Evolutionary conservation across 371 early-diverging fungal genomes (phyloP).

Genomic region (Smittium culicis): DNA sequence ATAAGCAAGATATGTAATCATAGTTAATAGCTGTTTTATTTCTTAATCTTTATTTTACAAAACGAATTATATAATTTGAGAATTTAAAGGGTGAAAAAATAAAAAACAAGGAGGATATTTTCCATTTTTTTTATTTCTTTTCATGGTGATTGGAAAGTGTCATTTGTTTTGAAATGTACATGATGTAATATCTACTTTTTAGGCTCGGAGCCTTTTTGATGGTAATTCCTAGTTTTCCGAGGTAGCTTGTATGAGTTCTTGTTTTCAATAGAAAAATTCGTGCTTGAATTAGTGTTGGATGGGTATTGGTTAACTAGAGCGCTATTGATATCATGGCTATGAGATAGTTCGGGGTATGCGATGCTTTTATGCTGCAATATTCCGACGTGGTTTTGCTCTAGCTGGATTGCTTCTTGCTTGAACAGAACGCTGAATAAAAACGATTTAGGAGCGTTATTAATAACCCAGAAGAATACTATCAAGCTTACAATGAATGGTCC

Average conservation of each 20-base stretch:
- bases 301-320: neutral
- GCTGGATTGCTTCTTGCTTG: neutral
- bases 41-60: too few relatives aligned
- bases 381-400: neutral
- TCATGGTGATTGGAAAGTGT: too few relatives aligned
- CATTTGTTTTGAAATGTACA: too few relatives aligned
- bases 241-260: neutral
- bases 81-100: too few relatives aligned
- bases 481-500: conserved; percentile 1
- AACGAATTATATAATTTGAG: too few relatives aligned
- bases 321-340: neutral
- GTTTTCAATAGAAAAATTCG: neutral
- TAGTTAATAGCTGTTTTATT: too few relatives aligned
- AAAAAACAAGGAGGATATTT: too few relatives aligned
- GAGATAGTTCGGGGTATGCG: neutral
- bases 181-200: too few relatives aligned
- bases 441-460: conserved; percentile 4
- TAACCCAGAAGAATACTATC: conserved; percentile 3
- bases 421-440: neutral
- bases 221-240: neutral
- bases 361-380: neutral
- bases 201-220: too few relatives aligned
- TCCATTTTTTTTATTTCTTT: too few relatives aligned
- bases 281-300: neutral
- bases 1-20: too few relatives aligned